Conservation (phyloP, 2,329 filamentous ascomycete genomes). For the Helicocarpus griseus region DNA sequence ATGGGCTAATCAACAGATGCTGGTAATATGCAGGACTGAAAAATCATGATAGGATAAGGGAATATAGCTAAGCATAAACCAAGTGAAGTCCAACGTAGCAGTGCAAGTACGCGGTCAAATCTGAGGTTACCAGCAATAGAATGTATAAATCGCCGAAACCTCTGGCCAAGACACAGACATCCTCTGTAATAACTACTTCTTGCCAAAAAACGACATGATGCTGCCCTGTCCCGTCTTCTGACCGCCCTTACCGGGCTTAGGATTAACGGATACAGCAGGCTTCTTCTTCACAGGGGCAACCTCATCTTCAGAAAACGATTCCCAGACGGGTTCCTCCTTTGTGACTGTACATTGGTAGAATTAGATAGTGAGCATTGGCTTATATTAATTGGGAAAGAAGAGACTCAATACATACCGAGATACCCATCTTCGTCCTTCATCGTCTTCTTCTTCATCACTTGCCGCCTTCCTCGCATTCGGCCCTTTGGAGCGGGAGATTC, state of each 20-base stretch:
- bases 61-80: background rate
- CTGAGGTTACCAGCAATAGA: too few relatives aligned
- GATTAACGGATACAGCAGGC: constrained; percentile 31
- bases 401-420: constrained; percentile 51
- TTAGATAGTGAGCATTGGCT: background rate
- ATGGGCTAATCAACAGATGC: too few relatives aligned
- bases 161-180: background rate
- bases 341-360: constrained; percentile 51
- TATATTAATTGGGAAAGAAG: constrained; percentile 4
- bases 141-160: too few relatives aligned
- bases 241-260: constrained; percentile 46
- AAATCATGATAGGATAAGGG: background rate
- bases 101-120: background rate
- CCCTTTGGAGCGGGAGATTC: constrained; percentile 45
- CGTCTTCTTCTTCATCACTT: constrained; percentile 80
- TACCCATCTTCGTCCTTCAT: constrained; percentile 84
- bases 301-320: constrained; percentile 89
- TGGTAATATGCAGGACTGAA: too few relatives aligned
- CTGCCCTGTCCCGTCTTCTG: constrained; percentile 55
- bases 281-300: constrained; percentile 43
- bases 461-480: constrained; percentile 64
- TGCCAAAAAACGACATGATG: constrained; percentile 88
- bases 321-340: constrained; percentile 74
- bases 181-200: constrained; percentile 47
- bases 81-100: background rate